Base-by-base conservation (phyloP, 257 asterid species). In the Primulina tabacum region DNA sequence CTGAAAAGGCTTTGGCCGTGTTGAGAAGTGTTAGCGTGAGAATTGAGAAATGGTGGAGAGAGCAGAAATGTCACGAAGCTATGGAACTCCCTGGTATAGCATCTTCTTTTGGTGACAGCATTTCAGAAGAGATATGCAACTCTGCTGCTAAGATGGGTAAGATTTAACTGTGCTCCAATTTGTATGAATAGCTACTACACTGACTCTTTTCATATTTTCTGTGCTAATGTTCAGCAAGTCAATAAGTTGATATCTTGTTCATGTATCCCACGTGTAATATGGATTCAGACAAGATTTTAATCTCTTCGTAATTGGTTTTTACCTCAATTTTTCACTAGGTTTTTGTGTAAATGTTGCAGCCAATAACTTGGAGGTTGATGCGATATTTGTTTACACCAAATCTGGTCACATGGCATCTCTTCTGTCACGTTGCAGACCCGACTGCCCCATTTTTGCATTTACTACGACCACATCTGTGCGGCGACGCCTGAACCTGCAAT, bases 131-230 rank as follows among this genome's bases (percentile, higher is more conserved):
- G 82, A 94, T 91, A 55, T 94, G 99, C 87, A 94, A 85, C 77
- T 94, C 95, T 78, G 89, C 99, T 71, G 98, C 98, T 75, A 88
- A 91, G 87, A 89, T 94, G 97, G 99, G 99, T 94, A 86, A 85
- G 87, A 64, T 18, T 26, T 52, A 57, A 65, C 53, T 43, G 70
- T 21, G 64, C 61, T 66, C 53, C 16, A 32, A 37, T 56, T 69
- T 29, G 34, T 18, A 38, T 33, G 34, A 1, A 2, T 30, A 50
- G 60, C 70, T 67, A 16, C 20, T 43, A 3, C n/a, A 43, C 53
- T 4, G 53, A 43, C 53, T 43, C n/a, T 66, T 68, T 53, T 66
- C 40, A n/a, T 58, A 30, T n/a, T 20, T 52, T 69, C 52, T 63
- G 65, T 62, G 35, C 55, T 62, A 21, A 37, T 30, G 38, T 35